A percentile compares a stretch with the other conserved stretches of the same genome.
These are phyloP conservation scores for Tricholoma terreum DNA, from an alignment of 768 basidiomycete genomes.

Conservation along the genomic window DNA sequence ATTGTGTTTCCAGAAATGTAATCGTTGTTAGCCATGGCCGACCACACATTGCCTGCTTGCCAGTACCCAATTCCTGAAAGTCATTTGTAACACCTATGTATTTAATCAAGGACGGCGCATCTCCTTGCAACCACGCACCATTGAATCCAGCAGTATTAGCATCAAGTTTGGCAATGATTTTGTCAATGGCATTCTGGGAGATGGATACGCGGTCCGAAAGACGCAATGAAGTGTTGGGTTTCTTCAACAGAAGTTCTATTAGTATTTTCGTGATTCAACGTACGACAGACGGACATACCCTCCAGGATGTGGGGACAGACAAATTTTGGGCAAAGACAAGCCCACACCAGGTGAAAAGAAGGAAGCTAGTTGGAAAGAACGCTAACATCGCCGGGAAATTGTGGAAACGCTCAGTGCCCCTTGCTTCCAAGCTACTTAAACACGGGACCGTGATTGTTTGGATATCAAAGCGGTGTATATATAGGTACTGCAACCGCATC, in stretches of 20 bases:
- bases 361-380: neutral
- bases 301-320: slow-evolving; percentile 41
- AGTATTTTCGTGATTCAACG: neutral
- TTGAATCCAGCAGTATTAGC: slow-evolving; percentile 40
- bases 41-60: slow-evolving; percentile 51
- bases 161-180: slow-evolving; percentile 36
- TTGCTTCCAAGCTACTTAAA: no score
- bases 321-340: slow-evolving; percentile 34
- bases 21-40: slow-evolving; percentile 48
- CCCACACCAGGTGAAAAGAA: neutral
- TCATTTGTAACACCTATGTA: no score
- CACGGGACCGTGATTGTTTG: no score
- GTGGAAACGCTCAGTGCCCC: no score
- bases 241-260: slow-evolving; percentile 23
- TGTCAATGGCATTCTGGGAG: slow-evolving; percentile 40
- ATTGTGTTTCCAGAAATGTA: slow-evolving; percentile 27
- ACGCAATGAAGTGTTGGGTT: slow-evolving; percentile 38
- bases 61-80: slow-evolving; percentile 46
- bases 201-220: slow-evolving; percentile 39
- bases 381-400: no score
- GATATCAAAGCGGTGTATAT: no score
- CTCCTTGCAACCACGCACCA: slow-evolving; percentile 22
- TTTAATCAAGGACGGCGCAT: no score
- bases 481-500: no score
- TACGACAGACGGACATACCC: slow-evolving; percentile 28